phyloP scores from a whole-genome alignment of 1,284 basidiomycete species.

The Ganoderma multipileum region DNA sequence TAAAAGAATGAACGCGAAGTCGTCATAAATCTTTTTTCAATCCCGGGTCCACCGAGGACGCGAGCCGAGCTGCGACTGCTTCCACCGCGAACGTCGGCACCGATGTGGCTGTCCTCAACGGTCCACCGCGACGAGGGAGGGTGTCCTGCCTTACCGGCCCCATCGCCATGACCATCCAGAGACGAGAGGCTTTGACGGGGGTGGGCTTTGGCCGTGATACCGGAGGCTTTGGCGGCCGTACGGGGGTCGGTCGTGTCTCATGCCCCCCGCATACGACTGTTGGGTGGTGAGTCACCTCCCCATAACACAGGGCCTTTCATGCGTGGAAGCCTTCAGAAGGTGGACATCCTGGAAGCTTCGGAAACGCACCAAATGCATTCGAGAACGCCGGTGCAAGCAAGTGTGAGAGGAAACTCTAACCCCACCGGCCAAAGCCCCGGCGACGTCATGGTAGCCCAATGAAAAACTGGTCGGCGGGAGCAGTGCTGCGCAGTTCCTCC shows the following conservation, averaged over 20 bases:
- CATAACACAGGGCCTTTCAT: not conserved
- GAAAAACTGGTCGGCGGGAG: not conserved
- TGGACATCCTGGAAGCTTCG: not conserved
- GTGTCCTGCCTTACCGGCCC: not conserved
- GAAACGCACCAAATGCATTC: not conserved
- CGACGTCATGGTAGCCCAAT: not conserved
- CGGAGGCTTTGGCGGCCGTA: too few relatives aligned
- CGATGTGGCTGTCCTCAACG: not conserved
- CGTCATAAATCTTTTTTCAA: not conserved
- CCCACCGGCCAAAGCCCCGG: not conserved
- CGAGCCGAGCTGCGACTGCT: not conserved
- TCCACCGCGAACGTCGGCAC: not conserved
- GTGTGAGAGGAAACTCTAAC: conserved; percentile 2
- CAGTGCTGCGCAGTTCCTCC: not conserved
- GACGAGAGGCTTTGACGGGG: too few relatives aligned
- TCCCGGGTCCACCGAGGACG: not conserved
- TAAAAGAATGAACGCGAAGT: not conserved
- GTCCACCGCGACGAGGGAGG: not conserved
- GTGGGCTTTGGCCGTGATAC: too few relatives aligned
- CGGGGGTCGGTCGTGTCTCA: not conserved
- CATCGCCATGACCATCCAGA: not conserved
- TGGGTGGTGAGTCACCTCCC: not conserved
- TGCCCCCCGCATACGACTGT: not conserved
- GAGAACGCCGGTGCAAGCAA: not conserved
- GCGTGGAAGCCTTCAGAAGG: not conserved